phyloP scores from a whole-genome alignment of 164 flowering plant species.

The Vitis cinerea region DNA sequence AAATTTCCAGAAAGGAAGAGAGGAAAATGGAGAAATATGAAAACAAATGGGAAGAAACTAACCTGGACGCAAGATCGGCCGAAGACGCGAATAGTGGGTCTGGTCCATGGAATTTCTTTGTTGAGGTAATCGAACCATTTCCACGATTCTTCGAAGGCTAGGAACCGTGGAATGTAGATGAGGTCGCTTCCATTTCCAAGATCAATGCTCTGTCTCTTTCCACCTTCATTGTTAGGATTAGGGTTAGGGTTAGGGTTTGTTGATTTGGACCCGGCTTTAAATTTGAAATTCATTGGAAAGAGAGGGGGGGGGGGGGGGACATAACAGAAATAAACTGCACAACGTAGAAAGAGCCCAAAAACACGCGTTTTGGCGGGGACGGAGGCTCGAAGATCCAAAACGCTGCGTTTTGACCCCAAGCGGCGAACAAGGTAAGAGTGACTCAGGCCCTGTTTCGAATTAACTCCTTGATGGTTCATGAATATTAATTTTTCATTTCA shows the following conservation, averaged over 20 bases:
- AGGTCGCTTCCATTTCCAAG: slow-evolving; percentile 79
- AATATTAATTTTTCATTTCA: too few relatives aligned
- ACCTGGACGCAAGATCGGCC: slow-evolving; percentile 81
- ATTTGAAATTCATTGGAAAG: slow-evolving; percentile 21
- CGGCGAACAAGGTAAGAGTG: too few relatives aligned
- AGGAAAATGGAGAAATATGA: not conserved
- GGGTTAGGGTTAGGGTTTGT: slow-evolving; percentile 13
- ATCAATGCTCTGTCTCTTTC: slow-evolving; percentile 33
- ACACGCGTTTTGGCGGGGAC: too few relatives aligned
- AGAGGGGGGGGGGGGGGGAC: too few relatives aligned
- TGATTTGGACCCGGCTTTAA: slow-evolving; percentile 8
- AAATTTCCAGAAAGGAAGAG: too few relatives aligned
- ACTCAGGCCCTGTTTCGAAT: too few relatives aligned
- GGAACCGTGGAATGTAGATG: slow-evolving; percentile 54
- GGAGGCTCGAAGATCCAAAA: too few relatives aligned
- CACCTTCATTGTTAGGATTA: not conserved
- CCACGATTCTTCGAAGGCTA: slow-evolving; percentile 58
- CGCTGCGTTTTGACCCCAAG: too few relatives aligned
- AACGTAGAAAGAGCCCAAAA: too few relatives aligned
- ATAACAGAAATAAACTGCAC: too few relatives aligned
- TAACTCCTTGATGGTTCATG: too few relatives aligned
- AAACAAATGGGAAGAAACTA: not conserved
- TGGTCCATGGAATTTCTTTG: slow-evolving; percentile 77
- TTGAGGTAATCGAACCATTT: slow-evolving; percentile 65
- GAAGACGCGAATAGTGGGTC: slow-evolving; percentile 84